Evolutionary conservation across 495 filamentous ascomycete species (phyloP).

Genomic region (Pseudevernia furfuracea): DNA sequence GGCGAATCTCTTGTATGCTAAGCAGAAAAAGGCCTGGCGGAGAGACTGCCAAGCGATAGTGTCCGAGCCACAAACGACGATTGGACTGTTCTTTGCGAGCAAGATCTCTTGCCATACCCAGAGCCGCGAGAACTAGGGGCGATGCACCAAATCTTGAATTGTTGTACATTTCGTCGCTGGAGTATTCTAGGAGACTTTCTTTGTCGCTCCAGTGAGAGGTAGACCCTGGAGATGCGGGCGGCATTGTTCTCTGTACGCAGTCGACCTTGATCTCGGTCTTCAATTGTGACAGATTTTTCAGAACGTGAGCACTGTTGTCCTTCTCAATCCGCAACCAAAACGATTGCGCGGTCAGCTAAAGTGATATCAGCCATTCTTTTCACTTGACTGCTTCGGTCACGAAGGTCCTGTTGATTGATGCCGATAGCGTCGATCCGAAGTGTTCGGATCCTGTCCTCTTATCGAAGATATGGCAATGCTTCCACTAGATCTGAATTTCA

Average conservation of each 20-base stretch:
- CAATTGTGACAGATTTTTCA: constrained; percentile 1
- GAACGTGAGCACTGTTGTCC: constrained; percentile 2
- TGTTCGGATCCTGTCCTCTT: constrained; percentile 1
- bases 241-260: neutral
- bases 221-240: neutral
- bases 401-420: constrained; percentile 1
- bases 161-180: neutral
- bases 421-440: constrained; percentile 12
- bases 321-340: constrained; percentile 14
- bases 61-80: constrained; percentile 1
- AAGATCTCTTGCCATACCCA: constrained; percentile 14
- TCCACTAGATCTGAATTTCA: neutral
- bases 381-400: constrained; percentile 12
- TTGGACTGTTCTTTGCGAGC: neutral
- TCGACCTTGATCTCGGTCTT: constrained; percentile 5
- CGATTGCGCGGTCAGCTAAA: constrained; percentile 3
- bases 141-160: neutral
- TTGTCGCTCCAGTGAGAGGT: neutral
- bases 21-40: neutral
- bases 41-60: neutral
- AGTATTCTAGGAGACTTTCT: neutral
- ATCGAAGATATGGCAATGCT: constrained; percentile 9
- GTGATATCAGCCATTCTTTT: constrained; percentile 10
- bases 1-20: neutral
- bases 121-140: constrained; percentile 8